Evolutionary conservation across 78 protist species (phyloP).

Genomic region (Bodo saltans): DNA sequence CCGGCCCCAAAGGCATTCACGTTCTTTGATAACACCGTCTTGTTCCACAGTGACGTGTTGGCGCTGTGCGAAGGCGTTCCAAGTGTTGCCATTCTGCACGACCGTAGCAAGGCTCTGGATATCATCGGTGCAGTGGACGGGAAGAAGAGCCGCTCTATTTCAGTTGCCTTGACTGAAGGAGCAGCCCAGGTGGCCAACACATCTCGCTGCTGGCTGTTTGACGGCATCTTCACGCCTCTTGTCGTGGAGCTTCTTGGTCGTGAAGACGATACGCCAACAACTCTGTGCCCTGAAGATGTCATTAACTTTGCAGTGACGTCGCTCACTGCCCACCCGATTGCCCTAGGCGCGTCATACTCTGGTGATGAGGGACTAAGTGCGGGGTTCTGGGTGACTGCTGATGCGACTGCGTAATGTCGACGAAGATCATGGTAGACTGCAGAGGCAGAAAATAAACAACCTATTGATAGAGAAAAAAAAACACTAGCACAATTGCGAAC

Average conservation of each 20-base stretch:
- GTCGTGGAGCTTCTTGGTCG: background rate
- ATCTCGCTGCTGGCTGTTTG: background rate
- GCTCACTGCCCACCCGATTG: too few species aligned
- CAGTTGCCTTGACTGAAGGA: background rate
- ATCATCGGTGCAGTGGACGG: background rate
- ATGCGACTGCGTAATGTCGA: too few species aligned
- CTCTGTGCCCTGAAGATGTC: background rate
- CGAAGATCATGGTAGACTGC: too few species aligned
- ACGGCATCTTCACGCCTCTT: background rate
- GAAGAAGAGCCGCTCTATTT: background rate
- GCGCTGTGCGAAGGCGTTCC: background rate
- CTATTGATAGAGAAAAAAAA: too few species aligned
- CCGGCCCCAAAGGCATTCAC: background rate
- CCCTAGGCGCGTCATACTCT: too few species aligned
- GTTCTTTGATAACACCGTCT: background rate
- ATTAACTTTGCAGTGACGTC: too few species aligned
- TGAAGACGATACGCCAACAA: background rate
- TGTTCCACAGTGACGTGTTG: background rate
- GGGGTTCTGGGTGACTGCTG: too few species aligned
- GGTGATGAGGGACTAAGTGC: too few species aligned
- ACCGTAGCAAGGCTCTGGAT: background rate
- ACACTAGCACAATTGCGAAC: too few species aligned
- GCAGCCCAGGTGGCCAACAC: background rate
- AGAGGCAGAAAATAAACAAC: too few species aligned
- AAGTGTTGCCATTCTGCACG: background rate